Base-by-base conservation (phyloP, 305 asterid genomes). In the Fraxinus angustifolia region DNA sequence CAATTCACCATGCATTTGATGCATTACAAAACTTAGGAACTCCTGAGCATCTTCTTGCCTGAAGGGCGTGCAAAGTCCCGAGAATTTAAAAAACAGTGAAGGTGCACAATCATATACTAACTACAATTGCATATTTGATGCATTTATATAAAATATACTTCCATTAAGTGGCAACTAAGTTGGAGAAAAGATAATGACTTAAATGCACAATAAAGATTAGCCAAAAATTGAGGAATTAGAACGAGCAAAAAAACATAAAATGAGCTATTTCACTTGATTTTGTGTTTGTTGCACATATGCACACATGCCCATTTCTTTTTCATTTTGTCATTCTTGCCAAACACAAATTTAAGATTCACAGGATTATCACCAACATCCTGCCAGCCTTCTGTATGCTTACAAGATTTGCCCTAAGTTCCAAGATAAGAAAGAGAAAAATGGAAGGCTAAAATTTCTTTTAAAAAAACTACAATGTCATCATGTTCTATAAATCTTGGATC, bases 21-120 rank as follows among this genome's bases (percentile, higher is more conserved):
- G 92, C 98, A 93, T 92, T 82, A 93, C 86, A 87, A 91, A 93
- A 84, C 98, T 92, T 60, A 92, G 88, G 87, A 93, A 93, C 89
- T 93, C 98, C 86, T 93, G 97, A 62, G 97, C 98, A 89, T 93
- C 97, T 88, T 93, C 98, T 88, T 93, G 97, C 88, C 98, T 93
- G 91, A 62, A 86, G 87, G 78, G 14, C 83, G 81, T 76, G 87
- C 82, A 83, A 77, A 77, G 35, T 31, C 79, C 71, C 83, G 3
- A 78, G 21, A 78, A 76, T 82, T 58, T 58, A 78, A 71, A 56
- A 8, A 76, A 53, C 73, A 16, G 60, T 78, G 65, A 78, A 72
- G 36, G 23, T 76, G 82, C 14, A 68, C 78, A 45, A 14, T 14
- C 70, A 78, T 38, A 80, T 67, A 40, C 81, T 30, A 75, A 70